Evolutionary conservation across 2,329 filamentous ascomycete genomes (phyloP), one percentile per base, ranked within the genome.

Genomic region (Echinosphaeria canescens): DNA sequence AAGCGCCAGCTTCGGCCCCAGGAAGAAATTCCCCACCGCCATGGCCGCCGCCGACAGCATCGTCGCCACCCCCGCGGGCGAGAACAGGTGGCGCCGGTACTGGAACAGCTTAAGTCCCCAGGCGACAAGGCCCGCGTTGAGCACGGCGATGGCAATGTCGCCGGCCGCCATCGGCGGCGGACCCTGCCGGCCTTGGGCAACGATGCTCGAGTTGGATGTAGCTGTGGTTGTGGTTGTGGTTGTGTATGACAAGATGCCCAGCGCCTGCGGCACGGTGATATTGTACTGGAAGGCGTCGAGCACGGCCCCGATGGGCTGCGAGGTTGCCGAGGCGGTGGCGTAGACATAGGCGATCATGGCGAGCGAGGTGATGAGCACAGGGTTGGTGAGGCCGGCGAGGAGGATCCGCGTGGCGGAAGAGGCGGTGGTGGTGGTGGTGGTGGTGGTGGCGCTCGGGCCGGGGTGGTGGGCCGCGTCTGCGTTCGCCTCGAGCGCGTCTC

Each of bases 81-180:
- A 59, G 24, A 55, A 46, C 2, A 63, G 44, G 26, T 56, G 54
- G 3, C 35, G 32, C 4, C 56, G 54, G 38, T 54, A 59, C 33
- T 60, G 56, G 34, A 53, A 59, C 4, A 63, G 44, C 39, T 62
- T 63, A 33, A 63, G 51, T 1, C 59, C 59, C 59, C 59, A 63
- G 4, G 51, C 46, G 3, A 62, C 46, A 14, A 63, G 58, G 9
- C 58, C 59, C 4, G 53, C 50, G 35, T 62, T 54, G 3, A 63
- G 53, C 3, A 62, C 38, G 0, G 56, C 53, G 2, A 53, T 44
- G 0, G 59, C 58, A 4, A 52, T 38, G 31, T 62, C 58, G 7
- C 59, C 59, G 0, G 58, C 57, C 3, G 55, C 56, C 27, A 48
- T 31, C 13, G 23, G 12, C 2, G 26, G 9, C 8, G 15, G 5